Evolutionary conservation across 2,329 filamentous ascomycete species (phyloP).

Genomic region (Fonsecaea nubica): DNA sequence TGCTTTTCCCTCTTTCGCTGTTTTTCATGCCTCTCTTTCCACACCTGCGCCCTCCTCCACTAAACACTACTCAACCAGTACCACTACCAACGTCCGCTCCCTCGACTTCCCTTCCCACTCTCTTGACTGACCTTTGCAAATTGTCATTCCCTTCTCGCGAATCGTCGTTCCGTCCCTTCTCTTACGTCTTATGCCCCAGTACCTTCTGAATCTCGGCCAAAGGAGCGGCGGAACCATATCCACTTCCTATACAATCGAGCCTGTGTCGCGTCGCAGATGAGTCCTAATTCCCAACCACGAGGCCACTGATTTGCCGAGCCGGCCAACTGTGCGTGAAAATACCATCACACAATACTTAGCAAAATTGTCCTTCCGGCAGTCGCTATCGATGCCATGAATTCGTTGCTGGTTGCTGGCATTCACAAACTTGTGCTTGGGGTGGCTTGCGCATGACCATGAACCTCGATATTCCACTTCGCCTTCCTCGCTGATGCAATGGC

Average conservation of each 20-base stretch:
- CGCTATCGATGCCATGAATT: conserved; percentile 24
- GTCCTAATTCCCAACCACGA: neutral
- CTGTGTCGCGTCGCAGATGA: conserved; percentile 17
- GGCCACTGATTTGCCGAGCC: neutral
- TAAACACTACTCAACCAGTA: neutral
- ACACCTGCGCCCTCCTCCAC: conserved; percentile 5
- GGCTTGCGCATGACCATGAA: conserved; percentile 30
- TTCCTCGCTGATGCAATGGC: conserved; percentile 25
- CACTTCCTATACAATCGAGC: conserved; percentile 1
- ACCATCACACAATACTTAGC: conserved; percentile 12
- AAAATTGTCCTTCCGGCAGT: neutral
- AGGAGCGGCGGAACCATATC: conserved; percentile 2
- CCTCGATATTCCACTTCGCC: conserved; percentile 12
- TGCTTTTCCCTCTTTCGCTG: conserved; percentile 1
- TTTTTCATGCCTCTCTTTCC: neutral
- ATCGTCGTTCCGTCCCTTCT: neutral
- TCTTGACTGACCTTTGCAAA: conserved; percentile 2
- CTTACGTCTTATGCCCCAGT: neutral
- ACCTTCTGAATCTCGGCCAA: neutral
- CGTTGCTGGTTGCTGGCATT: conserved; percentile 1
- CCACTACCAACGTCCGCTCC: conserved; percentile 2
- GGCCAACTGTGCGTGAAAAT: neutral
- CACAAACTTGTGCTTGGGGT: conserved; percentile 6
- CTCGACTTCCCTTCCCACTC: neutral
- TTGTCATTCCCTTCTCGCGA: conserved; percentile 9